Conservation (phyloP, 345 rosid species). For the Rhizophora apiculata region DNA sequence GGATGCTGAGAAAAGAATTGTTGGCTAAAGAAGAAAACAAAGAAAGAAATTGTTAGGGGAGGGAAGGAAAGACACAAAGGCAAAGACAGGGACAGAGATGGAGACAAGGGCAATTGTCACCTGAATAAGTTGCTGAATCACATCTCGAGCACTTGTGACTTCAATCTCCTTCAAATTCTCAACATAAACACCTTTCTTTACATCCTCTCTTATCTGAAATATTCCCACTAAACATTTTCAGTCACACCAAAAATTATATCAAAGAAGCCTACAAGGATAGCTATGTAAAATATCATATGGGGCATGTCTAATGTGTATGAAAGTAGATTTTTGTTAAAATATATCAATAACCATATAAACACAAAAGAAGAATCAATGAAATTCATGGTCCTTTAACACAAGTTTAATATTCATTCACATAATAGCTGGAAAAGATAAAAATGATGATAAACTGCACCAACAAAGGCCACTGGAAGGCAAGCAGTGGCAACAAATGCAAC, state of each 20-base stretch:
- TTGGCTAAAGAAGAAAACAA: too few relatives aligned
- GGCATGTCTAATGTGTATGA: too few relatives aligned
- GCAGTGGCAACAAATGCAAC: not conserved
- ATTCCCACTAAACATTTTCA: not conserved
- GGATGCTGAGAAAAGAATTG: not conserved
- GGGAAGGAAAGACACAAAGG: too few relatives aligned
- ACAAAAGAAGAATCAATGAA: too few relatives aligned
- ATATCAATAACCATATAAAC: too few relatives aligned
- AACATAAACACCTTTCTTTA: constrained; percentile 86
- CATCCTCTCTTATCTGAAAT: constrained; percentile 86
- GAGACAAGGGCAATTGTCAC: constrained; percentile 24
- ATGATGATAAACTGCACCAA: not conserved
- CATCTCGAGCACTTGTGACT: constrained; percentile 85
- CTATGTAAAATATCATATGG: too few relatives aligned
- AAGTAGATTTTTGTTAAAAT: too few relatives aligned
- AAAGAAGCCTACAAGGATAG: not conserved
- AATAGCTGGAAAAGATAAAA: not conserved
- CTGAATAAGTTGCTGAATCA: constrained; percentile 83
- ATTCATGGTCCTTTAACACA: too few relatives aligned
- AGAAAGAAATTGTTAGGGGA: too few relatives aligned
- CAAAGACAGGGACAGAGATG: too few relatives aligned
- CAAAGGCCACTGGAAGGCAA: not conserved
- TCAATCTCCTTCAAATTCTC: constrained; percentile 92
- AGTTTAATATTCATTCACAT: too few relatives aligned
- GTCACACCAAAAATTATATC: not conserved